phyloP scores from a whole-genome alignment of 2,329 filamentous ascomycete species.

The Esteya vermicola region DNA sequence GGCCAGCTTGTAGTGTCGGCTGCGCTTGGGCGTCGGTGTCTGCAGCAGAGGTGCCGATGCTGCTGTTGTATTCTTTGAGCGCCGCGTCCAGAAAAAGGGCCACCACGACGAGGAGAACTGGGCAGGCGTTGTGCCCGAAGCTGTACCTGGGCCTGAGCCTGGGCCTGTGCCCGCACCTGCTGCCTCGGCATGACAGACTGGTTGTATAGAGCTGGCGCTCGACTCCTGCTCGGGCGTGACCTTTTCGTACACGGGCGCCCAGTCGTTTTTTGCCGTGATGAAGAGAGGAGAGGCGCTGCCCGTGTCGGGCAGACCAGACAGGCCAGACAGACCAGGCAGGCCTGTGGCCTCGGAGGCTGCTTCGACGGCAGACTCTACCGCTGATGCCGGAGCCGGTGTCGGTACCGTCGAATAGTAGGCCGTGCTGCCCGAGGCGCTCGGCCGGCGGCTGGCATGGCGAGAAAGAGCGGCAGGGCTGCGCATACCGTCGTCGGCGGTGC shows the following conservation, averaged over 20 bases:
- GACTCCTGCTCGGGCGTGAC: constrained; percentile 22
- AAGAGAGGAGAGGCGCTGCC: constrained; percentile 29
- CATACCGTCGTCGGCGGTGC: constrained; percentile 34
- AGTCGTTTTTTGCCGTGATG: constrained; percentile 88
- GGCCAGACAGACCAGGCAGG: too few relatives aligned
- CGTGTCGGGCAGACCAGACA: too few relatives aligned
- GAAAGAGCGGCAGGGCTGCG: constrained; percentile 23
- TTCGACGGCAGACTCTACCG: constrained; percentile 14
- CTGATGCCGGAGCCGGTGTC: neutral
- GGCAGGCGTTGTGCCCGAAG: too few relatives aligned
- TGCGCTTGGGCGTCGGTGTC: neutral
- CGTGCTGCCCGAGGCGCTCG: neutral
- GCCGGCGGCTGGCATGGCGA: constrained; percentile 17
- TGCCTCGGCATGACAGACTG: too few relatives aligned
- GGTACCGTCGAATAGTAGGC: too few relatives aligned
- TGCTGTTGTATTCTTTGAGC: too few relatives aligned
- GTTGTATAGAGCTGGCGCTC: too few relatives aligned
- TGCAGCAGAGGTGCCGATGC: too few relatives aligned
- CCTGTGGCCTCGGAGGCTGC: constrained; percentile 15
- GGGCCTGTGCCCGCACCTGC: too few relatives aligned
- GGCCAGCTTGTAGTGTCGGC: neutral
- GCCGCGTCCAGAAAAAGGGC: too few relatives aligned
- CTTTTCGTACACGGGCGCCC: constrained; percentile 73
- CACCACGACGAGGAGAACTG: too few relatives aligned
- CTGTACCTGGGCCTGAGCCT: too few relatives aligned